These are phyloP conservation scores for Ophiostoma fasciatum DNA, from an alignment of 2,329 filamentous ascomycete species.

Conservation along the genomic window DNA sequence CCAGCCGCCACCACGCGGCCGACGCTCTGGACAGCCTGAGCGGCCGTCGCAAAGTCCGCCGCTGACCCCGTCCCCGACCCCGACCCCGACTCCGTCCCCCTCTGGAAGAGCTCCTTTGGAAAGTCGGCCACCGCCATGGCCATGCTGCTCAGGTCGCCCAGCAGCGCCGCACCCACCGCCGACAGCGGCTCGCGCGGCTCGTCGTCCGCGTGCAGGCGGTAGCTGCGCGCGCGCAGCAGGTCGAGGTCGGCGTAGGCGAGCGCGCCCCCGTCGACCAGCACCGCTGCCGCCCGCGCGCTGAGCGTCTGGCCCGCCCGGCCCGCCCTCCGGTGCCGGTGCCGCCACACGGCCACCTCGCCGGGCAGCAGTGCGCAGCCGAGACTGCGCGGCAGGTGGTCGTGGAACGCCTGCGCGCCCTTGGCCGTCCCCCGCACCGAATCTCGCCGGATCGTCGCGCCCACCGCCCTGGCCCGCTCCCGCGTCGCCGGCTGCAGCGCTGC, in stretches of 20 bases:
- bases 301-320: conserved; percentile 32
- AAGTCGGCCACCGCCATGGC: conserved; percentile 72
- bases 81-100: conserved; percentile 5
- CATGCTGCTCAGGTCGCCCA: conserved; percentile 72
- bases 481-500: conserved; percentile 1
- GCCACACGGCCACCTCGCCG: conserved; percentile 57
- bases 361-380: conserved; percentile 59
- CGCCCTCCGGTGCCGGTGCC: too few relatives aligned
- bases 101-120: conserved; percentile 35
- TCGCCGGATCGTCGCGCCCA: conserved; percentile 1
- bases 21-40: conserved; percentile 25
- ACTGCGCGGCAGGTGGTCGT: conserved; percentile 49
- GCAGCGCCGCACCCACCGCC: conserved; percentile 58
- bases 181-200: conserved; percentile 69
- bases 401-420: conserved; percentile 43
- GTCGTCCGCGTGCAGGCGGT: conserved; percentile 51
- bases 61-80: conserved; percentile 14
- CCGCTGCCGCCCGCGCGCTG: conserved; percentile 55
- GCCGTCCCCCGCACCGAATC: background rate
- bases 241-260: conserved; percentile 59
- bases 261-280: conserved; percentile 45
- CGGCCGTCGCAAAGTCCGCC: background rate
- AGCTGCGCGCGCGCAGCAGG: conserved; percentile 44
- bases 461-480: background rate
- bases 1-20: conserved; percentile 60